A percentile compares a stretch with the other conserved stretches of the same genome.
Conservation (phyloP, 108 stramenopile genomes). For the Fragilaria radians region DNA sequence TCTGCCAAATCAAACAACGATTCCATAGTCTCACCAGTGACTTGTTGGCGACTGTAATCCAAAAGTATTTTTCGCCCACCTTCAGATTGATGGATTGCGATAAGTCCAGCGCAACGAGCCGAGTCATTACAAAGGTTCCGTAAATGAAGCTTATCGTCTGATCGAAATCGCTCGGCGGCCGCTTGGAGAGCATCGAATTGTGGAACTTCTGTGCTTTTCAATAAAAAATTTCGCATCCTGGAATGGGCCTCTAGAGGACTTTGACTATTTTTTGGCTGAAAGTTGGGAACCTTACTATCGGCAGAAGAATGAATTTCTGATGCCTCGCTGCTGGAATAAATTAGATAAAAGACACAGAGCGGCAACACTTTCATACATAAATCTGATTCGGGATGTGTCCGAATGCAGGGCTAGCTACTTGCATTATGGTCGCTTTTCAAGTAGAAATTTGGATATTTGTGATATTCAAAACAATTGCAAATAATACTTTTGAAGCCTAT, state of each 20-base stretch:
- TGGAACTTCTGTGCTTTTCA: slow-evolving; percentile 73
- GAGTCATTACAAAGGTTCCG: slow-evolving; percentile 68
- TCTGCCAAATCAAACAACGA: slow-evolving; percentile 89
- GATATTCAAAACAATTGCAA: too few species aligned
- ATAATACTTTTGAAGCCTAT: too few species aligned
- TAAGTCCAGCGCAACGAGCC: slow-evolving; percentile 65
- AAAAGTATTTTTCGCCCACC: slow-evolving; percentile 70
- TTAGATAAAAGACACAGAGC: neutral
- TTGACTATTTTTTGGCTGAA: neutral
- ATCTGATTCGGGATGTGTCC: too few species aligned
- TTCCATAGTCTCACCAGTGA: slow-evolving; percentile 92
- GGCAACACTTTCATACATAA: slow-evolving; percentile 1
- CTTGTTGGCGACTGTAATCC: slow-evolving; percentile 95
- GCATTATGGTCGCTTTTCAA: too few species aligned
- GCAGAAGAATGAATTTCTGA: too few species aligned
- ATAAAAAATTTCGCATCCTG: slow-evolving; percentile 4
- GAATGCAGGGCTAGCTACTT: too few species aligned
- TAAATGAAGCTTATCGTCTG: slow-evolving; percentile 76
- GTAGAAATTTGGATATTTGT: too few species aligned
- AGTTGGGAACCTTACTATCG: neutral
- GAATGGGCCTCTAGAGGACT: neutral
- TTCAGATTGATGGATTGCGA: slow-evolving; percentile 42
- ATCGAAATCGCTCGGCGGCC: slow-evolving; percentile 56
- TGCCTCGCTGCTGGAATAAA: too few species aligned
- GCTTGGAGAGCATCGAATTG: slow-evolving; percentile 71